phyloP scores from a whole-genome alignment of 805 yeast genomes.

The Starmerella asiatica region DNA sequence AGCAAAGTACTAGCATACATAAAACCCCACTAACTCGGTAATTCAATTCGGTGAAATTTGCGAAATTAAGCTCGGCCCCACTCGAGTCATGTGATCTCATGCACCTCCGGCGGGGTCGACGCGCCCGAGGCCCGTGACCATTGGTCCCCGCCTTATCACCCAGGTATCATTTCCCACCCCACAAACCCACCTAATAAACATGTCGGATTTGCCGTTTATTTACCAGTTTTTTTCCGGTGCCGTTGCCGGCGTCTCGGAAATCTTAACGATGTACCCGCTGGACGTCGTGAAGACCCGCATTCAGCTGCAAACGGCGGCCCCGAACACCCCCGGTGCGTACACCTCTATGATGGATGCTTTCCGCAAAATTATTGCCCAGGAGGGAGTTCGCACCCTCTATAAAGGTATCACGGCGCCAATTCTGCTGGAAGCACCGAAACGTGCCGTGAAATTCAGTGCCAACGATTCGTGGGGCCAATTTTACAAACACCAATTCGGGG shows the following conservation, averaged over 20 bases:
- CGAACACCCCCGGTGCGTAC: slow-evolving; percentile 40
- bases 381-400: slow-evolving; percentile 73
- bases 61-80: too few species aligned
- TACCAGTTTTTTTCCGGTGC: slow-evolving; percentile 91
- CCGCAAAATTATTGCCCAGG: slow-evolving; percentile 66
- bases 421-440: slow-evolving; percentile 97
- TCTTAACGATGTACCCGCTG: slow-evolving; percentile 87
- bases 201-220: slow-evolving; percentile 50
- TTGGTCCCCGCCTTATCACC: too few species aligned
- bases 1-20: too few species aligned
- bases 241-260: slow-evolving; percentile 93
- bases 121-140: too few species aligned
- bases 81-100: too few species aligned
- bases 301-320: slow-evolving; percentile 55
- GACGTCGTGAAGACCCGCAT: slow-evolving; percentile 96
- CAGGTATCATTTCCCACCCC: too few species aligned
- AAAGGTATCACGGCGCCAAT: slow-evolving; percentile 94
- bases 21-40: too few species aligned
- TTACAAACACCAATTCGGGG: slow-evolving; percentile 59
- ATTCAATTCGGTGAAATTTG: too few species aligned
- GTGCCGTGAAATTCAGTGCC: slow-evolving; percentile 97
- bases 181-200: too few species aligned
- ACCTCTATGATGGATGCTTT: slow-evolving; percentile 75
- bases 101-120: too few species aligned
- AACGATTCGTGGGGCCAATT: slow-evolving; percentile 91